phyloP scores from a whole-genome alignment of 2,329 filamentous ascomycete species.

The Phialophora macrospora region DNA sequence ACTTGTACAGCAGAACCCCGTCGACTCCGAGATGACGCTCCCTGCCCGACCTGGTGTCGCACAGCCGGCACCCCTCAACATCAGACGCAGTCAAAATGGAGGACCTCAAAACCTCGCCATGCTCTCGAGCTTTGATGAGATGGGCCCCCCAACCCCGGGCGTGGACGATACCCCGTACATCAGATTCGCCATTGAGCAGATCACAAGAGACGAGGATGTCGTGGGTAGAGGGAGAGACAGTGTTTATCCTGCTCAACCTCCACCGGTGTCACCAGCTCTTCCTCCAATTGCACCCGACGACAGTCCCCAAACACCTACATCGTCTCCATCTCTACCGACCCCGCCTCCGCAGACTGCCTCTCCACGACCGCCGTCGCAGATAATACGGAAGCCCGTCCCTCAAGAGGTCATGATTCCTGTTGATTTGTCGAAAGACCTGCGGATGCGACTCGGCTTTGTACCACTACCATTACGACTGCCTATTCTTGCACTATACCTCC shows the following conservation, averaged over 20 bases:
- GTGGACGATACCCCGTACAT: conserved; percentile 87
- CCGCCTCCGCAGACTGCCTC: conserved; percentile 22
- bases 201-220: conserved; percentile 75
- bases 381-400: conserved; percentile 26
- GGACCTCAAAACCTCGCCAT: conserved; percentile 41
- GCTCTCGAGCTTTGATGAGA: conserved; percentile 41
- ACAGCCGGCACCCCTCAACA: conserved; percentile 35
- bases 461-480: conserved; percentile 72
- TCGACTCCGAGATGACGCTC: conserved; percentile 39
- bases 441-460: conserved; percentile 67
- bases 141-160: conserved; percentile 68
- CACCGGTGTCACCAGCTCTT: conserved; percentile 8
- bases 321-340: conserved; percentile 29
- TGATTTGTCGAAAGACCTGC: conserved; percentile 50
- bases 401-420: conserved; percentile 47
- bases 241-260: conserved; percentile 41
- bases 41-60: conserved; percentile 31
- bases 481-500: conserved; percentile 65
- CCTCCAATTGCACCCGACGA: conserved; percentile 10
- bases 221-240: conserved; percentile 59
- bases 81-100: conserved; percentile 30
- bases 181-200: conserved; percentile 83
- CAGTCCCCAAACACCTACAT: conserved; percentile 15
- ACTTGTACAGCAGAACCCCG: conserved; percentile 22
- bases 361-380: conserved; percentile 23